Percentiles rank a stretch among this genome's conserved stretches.
phyloP scores from a whole-genome alignment of 108 stramenopile species.

The Nitzschia sp. region DNA sequence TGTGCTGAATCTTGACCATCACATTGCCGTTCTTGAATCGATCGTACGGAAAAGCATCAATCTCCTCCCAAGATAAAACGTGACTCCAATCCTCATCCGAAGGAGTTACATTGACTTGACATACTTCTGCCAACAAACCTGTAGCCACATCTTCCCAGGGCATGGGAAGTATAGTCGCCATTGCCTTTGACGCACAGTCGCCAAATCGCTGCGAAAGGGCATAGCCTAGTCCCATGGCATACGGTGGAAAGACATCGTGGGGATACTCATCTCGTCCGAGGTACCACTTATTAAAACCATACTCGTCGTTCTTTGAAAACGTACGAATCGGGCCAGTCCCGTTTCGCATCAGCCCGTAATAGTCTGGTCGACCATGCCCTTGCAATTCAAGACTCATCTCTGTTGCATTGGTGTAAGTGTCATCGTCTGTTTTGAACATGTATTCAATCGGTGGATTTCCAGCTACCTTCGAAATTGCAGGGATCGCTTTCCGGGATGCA shows the following conservation, averaged over 20 bases:
- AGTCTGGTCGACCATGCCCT: neutral
- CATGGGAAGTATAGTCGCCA: no score
- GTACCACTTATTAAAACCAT: neutral
- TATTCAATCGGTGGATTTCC: neutral
- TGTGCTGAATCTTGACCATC: conserved; percentile 5
- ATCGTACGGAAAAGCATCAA: conserved; percentile 1
- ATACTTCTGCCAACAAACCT: conserved; percentile 1
- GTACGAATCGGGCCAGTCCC: neutral
- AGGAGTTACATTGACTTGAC: neutral
- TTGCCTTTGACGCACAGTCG: neutral
- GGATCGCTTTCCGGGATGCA: no score
- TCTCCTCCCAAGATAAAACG: no score
- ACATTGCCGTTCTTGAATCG: neutral
- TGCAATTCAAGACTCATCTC: neutral
- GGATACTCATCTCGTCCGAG: neutral
- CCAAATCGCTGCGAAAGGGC: neutral
- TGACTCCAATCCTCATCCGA: neutral
- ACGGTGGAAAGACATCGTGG: neutral
- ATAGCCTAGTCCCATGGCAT: neutral
- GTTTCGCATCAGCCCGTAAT: neutral
- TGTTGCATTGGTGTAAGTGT: neutral
- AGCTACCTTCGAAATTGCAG: neutral
- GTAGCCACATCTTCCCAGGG: neutral
- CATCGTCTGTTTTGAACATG: conserved; percentile 1
- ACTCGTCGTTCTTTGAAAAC: no score